Evolutionary conservation across 768 basidiomycete species (phyloP).

Genomic region (Pluteus cervinus): DNA sequence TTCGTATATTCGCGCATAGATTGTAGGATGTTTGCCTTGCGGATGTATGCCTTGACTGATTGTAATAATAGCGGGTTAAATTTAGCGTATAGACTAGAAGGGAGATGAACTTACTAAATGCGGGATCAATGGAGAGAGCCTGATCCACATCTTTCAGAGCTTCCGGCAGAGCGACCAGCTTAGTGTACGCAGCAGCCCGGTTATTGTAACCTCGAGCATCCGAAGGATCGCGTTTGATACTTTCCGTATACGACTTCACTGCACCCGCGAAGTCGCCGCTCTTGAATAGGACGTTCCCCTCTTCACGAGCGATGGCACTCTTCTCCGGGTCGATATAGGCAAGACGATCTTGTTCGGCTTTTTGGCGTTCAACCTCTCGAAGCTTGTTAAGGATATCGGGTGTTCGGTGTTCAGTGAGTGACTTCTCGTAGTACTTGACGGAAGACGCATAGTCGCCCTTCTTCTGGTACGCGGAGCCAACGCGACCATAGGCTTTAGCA

Average conservation of each 20-base stretch:
- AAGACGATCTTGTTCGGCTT: conserved; percentile 69
- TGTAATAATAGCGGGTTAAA: neutral
- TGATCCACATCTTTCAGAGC: conserved; percentile 94
- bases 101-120: conserved; percentile 52
- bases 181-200: conserved; percentile 95
- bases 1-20: conserved; percentile 90
- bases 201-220: conserved; percentile 97
- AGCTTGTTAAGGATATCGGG: conserved; percentile 89
- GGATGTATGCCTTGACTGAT: conserved; percentile 90
- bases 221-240: conserved; percentile 89
- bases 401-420: conserved; percentile 93
- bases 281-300: conserved; percentile 92
- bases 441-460: conserved; percentile 72
- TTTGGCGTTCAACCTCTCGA: conserved; percentile 72
- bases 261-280: conserved; percentile 85
- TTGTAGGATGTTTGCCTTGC: conserved; percentile 80
- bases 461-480: conserved; percentile 79
- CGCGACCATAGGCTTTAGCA: conserved; percentile 90
- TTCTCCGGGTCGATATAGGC: conserved; percentile 86
- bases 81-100: neutral
- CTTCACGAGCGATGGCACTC: conserved; percentile 80
- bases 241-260: conserved; percentile 90
- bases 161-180: conserved; percentile 89
- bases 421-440: conserved; percentile 91
- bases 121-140: conserved; percentile 87